Base-by-base conservation (phyloP, 2,329 filamentous ascomycete genomes). In the Paraphoma chrysanthemicola region DNA sequence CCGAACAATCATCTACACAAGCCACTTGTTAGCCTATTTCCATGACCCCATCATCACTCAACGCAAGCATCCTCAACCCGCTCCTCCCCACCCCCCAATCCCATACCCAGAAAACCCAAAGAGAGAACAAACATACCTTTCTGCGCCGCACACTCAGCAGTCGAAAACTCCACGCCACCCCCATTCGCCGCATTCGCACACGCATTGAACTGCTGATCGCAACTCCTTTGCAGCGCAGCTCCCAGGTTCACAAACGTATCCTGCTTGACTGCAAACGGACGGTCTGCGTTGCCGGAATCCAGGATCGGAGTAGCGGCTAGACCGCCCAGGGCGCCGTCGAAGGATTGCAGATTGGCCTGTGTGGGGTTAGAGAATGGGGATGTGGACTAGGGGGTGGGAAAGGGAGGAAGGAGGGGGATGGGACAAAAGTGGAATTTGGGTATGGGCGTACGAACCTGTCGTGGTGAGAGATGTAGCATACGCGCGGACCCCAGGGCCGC, bases 151-250 rank as follows among this genome's bases (percentile, higher is more conserved):
- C 87, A 90, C 53, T 87, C 81, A n/a, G 68, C 60, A 29, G 83
- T 73, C 3, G 74, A 77, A 56, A 79, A 70, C 41, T 79, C 79
- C 3, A 69, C 62, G 18, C 67, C 50, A 48, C 85, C 84, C 11
- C 76, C 65, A 72, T 88, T 89, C 54, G 83, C 83, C 29, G 82
- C 82, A 60, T 86, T 77, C 11, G 83, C 78, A 67, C 88, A 90
- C 3, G 72, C 75, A 66, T 88, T 89, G 77, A 86, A 84, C 77
- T 89, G 86, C 56, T 88, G 82, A 58, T 86, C 82, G 69, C 88
- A 90, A 36, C 85, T 83, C 45, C 88, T 81, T 74, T 88, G 82
- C 41, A 83, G 75, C 17, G 88, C 88, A 9, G 82, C 83, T 3
- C 71, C 76, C 62, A 83, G 71, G 69, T 83, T 83, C 39, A 83